Evolutionary conservation across 2,329 filamentous ascomycete species (phyloP), one percentile per base, ranked within the genome.

Genomic region (Zymoseptoria passerinii): DNA sequence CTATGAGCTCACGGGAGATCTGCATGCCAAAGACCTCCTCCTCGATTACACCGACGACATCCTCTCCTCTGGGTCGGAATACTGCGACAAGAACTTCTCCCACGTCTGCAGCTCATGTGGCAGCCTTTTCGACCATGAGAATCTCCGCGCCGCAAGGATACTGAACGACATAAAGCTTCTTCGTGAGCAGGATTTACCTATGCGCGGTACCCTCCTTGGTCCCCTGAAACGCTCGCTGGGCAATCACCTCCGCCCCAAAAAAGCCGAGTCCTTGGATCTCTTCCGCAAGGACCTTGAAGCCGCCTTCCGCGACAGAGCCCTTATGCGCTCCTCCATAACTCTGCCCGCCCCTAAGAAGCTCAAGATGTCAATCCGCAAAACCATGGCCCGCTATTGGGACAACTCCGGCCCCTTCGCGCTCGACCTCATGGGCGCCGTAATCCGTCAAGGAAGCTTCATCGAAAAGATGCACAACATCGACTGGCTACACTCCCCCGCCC

Each of bases 381-480:
- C 88, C 83, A 87, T 90, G 83, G 80, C 79, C 20, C 77, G 82
- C 1, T 90, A 89, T 67, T 88, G 85, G 84, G 79, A 83, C 20
- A 89, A 89, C 67, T 76, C 75, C n/a, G 82, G 81, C 1, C 75
- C 78, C 0, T 88, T 89, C 61, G 81, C 82, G 0, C 75, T 89
- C 0, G 85, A 89, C 60, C 81, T 89, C 1, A 75, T 78, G 4
- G 83, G 84, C 1, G 86, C 85, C 0, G 83, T 88, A 2, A 76
- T 87, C 64, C 78, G 87, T 0, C 87, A 90, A 68, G 81, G 83
- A 18, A 76, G 80, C 52, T 89, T 89, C 64, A 74, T 84, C 2
- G 82, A 85, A 59, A 89, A 92, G 75, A 92, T 92, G 88, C 79
- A 82, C 64, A 78, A 81, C 63, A 83, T 92, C 52, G 87, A 90